A percentile compares a stretch with the other conserved stretches of the same genome.
These are phyloP conservation scores for Myxozyma neglecta DNA, from an alignment of 805 yeast genomes.

Conservation along the genomic window DNA sequence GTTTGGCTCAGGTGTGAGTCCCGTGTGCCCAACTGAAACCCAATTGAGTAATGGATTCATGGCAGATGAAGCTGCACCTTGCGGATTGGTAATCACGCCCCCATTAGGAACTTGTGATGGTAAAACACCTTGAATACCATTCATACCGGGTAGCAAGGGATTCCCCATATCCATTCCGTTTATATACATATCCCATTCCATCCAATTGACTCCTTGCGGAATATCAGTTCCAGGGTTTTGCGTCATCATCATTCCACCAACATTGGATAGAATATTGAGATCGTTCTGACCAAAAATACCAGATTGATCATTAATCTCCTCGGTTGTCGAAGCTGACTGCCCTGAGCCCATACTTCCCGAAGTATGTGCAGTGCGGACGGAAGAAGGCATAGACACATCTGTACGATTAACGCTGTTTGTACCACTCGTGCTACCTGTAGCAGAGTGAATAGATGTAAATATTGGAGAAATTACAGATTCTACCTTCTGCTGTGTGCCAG, in stretches of 20 bases:
- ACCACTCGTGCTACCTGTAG: background rate
- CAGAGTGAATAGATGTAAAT: background rate
- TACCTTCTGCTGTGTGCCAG: background rate
- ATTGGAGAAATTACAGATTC: background rate
- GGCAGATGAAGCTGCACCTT: background rate
- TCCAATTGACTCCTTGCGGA: conserved; percentile 22
- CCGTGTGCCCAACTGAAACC: conserved; percentile 7
- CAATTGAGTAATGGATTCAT: background rate
- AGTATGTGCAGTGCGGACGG: background rate
- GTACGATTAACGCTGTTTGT: background rate
- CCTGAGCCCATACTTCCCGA: background rate
- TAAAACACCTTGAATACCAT: background rate
- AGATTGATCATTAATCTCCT: background rate
- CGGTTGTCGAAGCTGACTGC: background rate
- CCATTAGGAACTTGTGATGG: background rate
- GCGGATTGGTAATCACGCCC: background rate
- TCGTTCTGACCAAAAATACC: conserved; percentile 7
- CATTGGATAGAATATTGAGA: background rate
- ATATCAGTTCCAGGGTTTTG: conserved; percentile 18
- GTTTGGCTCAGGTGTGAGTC: conserved; percentile 14
- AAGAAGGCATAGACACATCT: background rate
- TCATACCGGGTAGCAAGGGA: background rate
- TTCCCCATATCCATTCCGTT: conserved; percentile 21
- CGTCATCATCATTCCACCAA: conserved; percentile 20
- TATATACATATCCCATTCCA: conserved; percentile 27